A percentile compares a stretch with the other conserved stretches of the same genome.
These are phyloP conservation scores for Phalaenopsis aphrodite DNA, from an alignment of 106 monocot species.

Conservation along the genomic window DNA sequence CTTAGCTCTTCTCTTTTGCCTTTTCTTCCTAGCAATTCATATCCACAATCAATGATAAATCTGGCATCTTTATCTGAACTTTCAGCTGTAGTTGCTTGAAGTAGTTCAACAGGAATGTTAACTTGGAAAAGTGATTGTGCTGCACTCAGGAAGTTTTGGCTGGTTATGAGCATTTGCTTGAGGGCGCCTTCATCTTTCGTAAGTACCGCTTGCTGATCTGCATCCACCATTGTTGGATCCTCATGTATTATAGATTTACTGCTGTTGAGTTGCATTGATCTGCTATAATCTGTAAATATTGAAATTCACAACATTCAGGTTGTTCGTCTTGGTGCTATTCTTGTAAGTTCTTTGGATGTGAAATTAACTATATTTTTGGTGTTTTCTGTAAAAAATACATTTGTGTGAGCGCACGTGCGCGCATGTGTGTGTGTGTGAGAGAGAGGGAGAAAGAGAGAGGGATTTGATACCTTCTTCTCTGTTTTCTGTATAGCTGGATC, in stretches of 20 bases:
- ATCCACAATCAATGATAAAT: conserved; percentile 33
- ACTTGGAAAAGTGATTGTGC: conserved; percentile 39
- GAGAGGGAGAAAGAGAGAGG: too few relatives aligned
- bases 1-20: conserved; percentile 29
- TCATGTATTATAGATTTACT: neutral
- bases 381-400: neutral
- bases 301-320: neutral
- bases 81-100: conserved; percentile 13
- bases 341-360: neutral
- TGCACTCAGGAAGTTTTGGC: conserved; percentile 38
- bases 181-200: conserved; percentile 40
- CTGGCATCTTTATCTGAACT: conserved; percentile 18
- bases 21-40: conserved; percentile 63
- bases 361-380: neutral
- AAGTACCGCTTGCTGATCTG: conserved; percentile 22
- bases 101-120: conserved; percentile 24
- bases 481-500: conserved; percentile 5
- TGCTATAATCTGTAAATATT: neutral
- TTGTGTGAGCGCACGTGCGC: too few relatives aligned
- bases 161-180: conserved; percentile 32
- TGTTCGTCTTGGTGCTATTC: neutral
- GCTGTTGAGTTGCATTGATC: neutral
- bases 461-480: conserved; percentile 13
- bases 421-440: too few relatives aligned
- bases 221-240: conserved; percentile 6